Percentiles rank a stretch among this genome's conserved stretches.
Conservation (phyloP, 2,329 filamentous ascomycete genomes). For the Cyphellophora attinorum region DNA sequence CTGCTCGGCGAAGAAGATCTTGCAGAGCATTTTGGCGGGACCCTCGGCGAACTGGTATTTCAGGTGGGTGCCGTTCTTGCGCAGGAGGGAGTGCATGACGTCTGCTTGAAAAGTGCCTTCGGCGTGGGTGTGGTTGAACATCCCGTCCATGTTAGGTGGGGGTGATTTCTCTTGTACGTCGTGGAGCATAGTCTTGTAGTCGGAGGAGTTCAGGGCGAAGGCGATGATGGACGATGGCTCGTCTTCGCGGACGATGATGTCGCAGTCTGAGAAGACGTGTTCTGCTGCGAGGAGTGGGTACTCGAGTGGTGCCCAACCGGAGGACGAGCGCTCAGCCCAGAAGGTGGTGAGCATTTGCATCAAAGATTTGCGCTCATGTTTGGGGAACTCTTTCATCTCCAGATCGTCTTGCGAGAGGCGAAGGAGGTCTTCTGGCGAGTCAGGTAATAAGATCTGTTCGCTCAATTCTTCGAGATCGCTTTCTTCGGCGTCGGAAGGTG, state of each 20-base stretch:
- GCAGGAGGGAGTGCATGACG: conserved; percentile 75
- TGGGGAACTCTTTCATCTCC: conserved; percentile 67
- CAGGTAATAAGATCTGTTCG: conserved; percentile 57
- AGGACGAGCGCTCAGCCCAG: conserved; percentile 95
- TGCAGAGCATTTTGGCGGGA: conserved; percentile 90
- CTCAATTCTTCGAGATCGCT: conserved; percentile 58
- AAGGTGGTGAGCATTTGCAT: conserved; percentile 96
- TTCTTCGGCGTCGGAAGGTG: conserved; percentile 57
- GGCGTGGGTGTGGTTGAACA: conserved; percentile 9
- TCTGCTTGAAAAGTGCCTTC: conserved; percentile 52
- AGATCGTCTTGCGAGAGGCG: conserved; percentile 44
- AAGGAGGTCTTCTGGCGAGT: conserved; percentile 39
- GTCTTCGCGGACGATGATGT: conserved; percentile 94
- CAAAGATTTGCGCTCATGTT: conserved; percentile 83
- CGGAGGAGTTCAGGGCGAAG: conserved; percentile 76
- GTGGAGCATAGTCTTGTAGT: conserved; percentile 73
- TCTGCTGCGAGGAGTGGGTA: conserved; percentile 83
- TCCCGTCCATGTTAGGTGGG: conserved; percentile 19
- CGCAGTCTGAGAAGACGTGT: conserved; percentile 92
- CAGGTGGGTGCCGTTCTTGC: conserved; percentile 80
- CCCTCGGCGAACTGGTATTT: conserved; percentile 94
- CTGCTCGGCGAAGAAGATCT: conserved; percentile 96
- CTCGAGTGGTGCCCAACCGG: conserved; percentile 83
- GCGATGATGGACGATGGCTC: conserved; percentile 95
- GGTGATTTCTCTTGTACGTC: conserved; percentile 32